Conservation (phyloP, 805 yeast genomes). For the Komagataella mondaviorum region DNA sequence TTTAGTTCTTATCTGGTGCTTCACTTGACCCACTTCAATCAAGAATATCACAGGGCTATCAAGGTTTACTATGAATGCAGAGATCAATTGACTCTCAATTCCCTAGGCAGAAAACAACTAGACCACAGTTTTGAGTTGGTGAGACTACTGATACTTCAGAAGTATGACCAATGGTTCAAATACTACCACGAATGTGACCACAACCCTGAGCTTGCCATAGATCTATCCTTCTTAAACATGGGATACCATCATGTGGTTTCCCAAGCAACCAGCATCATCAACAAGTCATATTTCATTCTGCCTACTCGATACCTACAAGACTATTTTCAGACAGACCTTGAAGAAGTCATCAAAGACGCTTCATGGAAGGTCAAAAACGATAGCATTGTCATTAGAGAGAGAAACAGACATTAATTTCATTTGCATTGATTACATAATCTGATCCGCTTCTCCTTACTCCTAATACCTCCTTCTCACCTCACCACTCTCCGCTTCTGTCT, state of each 20-base stretch:
- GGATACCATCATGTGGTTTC: conserved; percentile 22
- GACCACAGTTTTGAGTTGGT: not conserved
- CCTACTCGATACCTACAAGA: not conserved
- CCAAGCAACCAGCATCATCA: conserved; percentile 20
- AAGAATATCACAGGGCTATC: conserved; percentile 7
- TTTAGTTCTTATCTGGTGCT: conserved; percentile 26
- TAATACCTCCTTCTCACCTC: not conserved
- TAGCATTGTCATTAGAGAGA: not conserved
- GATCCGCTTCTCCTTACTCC: not conserved
- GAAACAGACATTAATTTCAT: not conserved
- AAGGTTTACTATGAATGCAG: not conserved
- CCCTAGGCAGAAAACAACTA: not conserved
- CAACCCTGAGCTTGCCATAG: not conserved
- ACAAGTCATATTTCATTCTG: conserved; percentile 25
- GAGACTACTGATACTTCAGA: not conserved
- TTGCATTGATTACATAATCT: not conserved
- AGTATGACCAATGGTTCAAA: not conserved
- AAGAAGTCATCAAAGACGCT: not conserved
- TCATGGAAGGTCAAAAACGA: not conserved
- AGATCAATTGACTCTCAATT: not conserved
- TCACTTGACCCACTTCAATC: conserved; percentile 29
- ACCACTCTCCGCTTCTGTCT: not conserved
- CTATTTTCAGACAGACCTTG: not conserved
- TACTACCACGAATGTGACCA: not conserved
- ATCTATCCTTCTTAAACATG: conserved; percentile 20